Evolutionary conservation across 164 flowering plant genomes (phyloP).

Genomic region (grape (Vitis vinifera)): DNA sequence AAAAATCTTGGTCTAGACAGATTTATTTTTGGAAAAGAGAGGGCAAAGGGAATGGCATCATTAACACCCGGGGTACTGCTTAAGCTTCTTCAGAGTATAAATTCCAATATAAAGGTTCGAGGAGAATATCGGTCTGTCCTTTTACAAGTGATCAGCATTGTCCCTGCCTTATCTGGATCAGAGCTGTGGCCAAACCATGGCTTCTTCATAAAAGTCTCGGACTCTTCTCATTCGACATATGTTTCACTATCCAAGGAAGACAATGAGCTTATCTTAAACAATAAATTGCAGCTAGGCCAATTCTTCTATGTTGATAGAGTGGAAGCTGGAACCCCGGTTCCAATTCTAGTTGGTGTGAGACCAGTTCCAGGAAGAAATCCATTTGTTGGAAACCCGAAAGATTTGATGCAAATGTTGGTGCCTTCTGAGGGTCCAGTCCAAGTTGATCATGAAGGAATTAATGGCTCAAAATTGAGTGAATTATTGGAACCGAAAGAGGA

Average conservation of each 20-base stretch:
- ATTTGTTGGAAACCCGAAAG: constrained; percentile 84
- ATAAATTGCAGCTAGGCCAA: constrained; percentile 88
- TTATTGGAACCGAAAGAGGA: constrained; percentile 29
- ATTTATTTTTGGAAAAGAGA: no score
- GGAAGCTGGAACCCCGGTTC: constrained; percentile 80
- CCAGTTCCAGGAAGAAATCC: constrained; percentile 84
- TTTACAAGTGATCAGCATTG: constrained; percentile 91
- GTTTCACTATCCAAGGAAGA: constrained; percentile 76
- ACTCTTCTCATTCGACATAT: constrained; percentile 91
- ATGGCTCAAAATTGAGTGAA: constrained; percentile 26
- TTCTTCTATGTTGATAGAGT: constrained; percentile 79
- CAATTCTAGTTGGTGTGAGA: constrained; percentile 71
- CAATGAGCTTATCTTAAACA: constrained; percentile 80
- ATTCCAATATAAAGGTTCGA: constrained; percentile 63
- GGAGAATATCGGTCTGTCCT: constrained; percentile 88
- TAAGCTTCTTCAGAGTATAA: constrained; percentile 77
- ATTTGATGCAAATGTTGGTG: constrained; percentile 80
- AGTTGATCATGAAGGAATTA: constrained; percentile 26
- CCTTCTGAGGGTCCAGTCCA: constrained; percentile 44
- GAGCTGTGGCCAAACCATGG: constrained; percentile 95
- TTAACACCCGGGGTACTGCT: constrained; percentile 85
- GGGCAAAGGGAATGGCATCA: constrained; percentile 62
- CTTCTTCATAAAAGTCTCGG: constrained; percentile 93
- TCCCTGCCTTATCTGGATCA: constrained; percentile 86
- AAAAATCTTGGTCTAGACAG: no score